phyloP scores from a whole-genome alignment of 805 yeast species.

The Hanseniaspora pseudoguilliermondii region DNA sequence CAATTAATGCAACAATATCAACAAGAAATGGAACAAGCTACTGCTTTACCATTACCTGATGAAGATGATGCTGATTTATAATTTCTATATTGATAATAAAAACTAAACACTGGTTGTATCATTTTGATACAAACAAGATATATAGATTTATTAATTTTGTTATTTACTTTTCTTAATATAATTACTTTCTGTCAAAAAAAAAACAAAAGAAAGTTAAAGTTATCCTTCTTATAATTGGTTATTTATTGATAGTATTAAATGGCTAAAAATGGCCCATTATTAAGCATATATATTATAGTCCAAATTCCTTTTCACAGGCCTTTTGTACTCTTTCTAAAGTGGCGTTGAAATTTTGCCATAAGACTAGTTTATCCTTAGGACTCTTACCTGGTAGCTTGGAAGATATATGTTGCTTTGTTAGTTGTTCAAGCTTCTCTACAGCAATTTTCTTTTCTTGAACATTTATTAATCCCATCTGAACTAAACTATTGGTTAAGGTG shows the following conservation, averaged over 20 bases:
- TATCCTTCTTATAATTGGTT: too few relatives aligned
- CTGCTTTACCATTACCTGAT: conserved; percentile 98
- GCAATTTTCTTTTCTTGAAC: conserved; percentile 2
- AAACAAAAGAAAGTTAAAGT: too few relatives aligned
- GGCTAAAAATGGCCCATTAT: background rate
- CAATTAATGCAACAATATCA: conserved; percentile 96
- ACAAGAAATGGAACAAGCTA: conserved; percentile 98
- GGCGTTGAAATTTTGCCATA: background rate
- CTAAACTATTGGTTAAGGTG: background rate
- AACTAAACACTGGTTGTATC: too few relatives aligned
- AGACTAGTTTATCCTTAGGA: background rate
- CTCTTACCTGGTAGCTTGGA: background rate
- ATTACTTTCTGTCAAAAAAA: too few relatives aligned
- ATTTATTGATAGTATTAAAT: too few relatives aligned
- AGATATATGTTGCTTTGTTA: background rate
- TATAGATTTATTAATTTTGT: background rate
- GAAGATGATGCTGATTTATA: conserved; percentile 99
- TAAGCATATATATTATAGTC: background rate
- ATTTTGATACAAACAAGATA: too few relatives aligned
- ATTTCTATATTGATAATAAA: conserved; percentile 14
- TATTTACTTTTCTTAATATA: background rate
- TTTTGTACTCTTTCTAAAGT: background rate
- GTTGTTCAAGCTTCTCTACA: background rate
- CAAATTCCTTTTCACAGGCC: conserved; percentile 3
- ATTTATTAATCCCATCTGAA: conserved; percentile 3